Conservation (phyloP, 306 rosid genomes). For the Arachis stenosperma region DNA sequence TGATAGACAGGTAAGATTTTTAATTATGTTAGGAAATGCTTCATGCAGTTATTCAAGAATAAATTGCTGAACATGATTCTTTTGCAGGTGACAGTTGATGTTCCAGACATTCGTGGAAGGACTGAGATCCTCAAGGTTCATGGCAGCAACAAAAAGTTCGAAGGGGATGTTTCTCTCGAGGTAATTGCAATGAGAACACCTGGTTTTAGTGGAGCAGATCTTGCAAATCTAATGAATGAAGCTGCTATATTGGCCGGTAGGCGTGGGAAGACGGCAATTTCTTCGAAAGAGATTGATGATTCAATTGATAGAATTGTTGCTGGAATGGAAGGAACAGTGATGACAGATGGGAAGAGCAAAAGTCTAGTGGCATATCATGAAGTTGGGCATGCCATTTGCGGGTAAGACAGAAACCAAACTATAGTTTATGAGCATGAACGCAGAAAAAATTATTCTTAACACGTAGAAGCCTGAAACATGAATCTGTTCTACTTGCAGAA, state of each 20-base stretch:
- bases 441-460: conserved; percentile 10
- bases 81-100: conserved; percentile 87
- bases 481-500: conserved; percentile 55
- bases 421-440: background rate
- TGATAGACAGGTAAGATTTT: conserved; percentile 74
- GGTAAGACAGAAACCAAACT: conserved; percentile 56
- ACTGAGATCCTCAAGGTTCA: conserved; percentile 97
- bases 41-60: conserved; percentile 8
- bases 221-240: conserved; percentile 96
- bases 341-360: conserved; percentile 99
- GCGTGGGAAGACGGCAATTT: conserved; percentile 83
- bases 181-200: conserved; percentile 98
- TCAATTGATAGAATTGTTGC: conserved; percentile 98
- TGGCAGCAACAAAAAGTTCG: conserved; percentile 87
- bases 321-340: conserved; percentile 99
- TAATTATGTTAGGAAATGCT: background rate
- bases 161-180: conserved; percentile 82
- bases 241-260: conserved; percentile 98
- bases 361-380: conserved; percentile 96
- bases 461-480: conserved; percentile 33
- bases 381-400: conserved; percentile 98
- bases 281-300: conserved; percentile 95
- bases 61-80: conserved; percentile 30
- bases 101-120: conserved; percentile 93
- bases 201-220: conserved; percentile 98